Conservation (phyloP, 148 eudicot species). For the Arctostaphylos glauca region DNA sequence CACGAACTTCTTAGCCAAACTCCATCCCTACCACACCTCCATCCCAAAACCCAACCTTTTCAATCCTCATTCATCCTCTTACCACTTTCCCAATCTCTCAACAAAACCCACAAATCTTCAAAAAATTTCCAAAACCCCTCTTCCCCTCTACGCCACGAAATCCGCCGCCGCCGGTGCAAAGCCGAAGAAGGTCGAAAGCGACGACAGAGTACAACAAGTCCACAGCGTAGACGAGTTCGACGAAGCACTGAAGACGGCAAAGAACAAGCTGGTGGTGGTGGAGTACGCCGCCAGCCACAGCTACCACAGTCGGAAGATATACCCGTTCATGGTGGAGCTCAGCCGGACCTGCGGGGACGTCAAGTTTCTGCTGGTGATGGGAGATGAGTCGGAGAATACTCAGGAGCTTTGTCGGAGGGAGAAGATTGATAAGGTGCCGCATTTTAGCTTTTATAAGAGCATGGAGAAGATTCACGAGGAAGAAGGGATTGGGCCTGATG, state of each 20-base stretch:
- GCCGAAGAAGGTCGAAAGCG: conserved; percentile 15
- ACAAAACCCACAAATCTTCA: conserved; percentile 1
- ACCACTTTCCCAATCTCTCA: background rate
- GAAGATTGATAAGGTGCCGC: conserved; percentile 66
- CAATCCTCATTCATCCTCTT: conserved; percentile 12
- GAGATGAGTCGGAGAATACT: conserved; percentile 70
- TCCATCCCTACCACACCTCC: conserved; percentile 22
- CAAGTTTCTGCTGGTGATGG: conserved; percentile 73
- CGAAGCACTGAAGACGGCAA: conserved; percentile 54
- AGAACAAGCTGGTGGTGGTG: conserved; percentile 73
- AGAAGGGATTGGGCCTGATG: conserved; percentile 75
- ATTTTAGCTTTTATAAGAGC: conserved; percentile 78
- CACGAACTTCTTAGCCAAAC: conserved; percentile 43
- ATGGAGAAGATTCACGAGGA: conserved; percentile 91
- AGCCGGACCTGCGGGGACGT: conserved; percentile 85
- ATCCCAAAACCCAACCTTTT: conserved; percentile 23
- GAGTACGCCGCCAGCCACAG: conserved; percentile 67
- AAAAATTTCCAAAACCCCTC: background rate
- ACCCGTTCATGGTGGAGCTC: conserved; percentile 86
- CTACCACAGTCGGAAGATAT: conserved; percentile 51
- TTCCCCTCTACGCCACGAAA: conserved; percentile 17
- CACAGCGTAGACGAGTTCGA: conserved; percentile 74
- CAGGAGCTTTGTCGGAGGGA: conserved; percentile 56
- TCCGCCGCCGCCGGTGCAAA: conserved; percentile 24
- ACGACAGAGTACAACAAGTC: conserved; percentile 56